Conservation (phyloP, 2,329 filamentous ascomycete genomes). For the Aspergillus ochraceoroseus region DNA sequence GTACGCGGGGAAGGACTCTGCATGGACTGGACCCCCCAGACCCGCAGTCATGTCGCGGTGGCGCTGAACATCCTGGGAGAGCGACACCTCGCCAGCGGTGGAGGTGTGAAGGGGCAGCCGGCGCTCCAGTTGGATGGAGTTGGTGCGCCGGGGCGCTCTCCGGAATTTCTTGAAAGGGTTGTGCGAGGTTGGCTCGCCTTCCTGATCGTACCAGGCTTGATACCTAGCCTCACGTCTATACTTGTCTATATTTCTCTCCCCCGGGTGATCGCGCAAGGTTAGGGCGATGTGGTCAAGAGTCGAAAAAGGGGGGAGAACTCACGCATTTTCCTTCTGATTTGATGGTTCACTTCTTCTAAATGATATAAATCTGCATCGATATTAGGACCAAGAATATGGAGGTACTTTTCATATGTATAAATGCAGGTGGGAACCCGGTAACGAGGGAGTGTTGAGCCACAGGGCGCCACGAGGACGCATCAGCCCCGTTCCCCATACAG, state of each 20-base stretch:
- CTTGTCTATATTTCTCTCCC: conserved; percentile 30
- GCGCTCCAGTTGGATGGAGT: conserved; percentile 32
- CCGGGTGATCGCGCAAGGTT: background rate
- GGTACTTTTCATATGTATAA: too few species aligned
- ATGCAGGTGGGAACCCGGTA: too few species aligned
- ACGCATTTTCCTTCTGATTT: background rate
- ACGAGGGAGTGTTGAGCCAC: too few species aligned
- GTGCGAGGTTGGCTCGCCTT: conserved; percentile 34
- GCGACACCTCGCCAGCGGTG: conserved; percentile 24
- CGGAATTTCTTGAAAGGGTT: conserved; percentile 44
- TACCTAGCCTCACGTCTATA: conserved; percentile 37
- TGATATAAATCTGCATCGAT: too few species aligned
- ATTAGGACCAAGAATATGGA: too few species aligned
- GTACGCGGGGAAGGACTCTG: conserved; percentile 26
- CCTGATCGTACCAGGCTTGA: conserved; percentile 42
- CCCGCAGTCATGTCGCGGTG: conserved; percentile 25
- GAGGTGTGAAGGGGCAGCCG: conserved; percentile 24
- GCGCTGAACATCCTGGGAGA: conserved; percentile 24
- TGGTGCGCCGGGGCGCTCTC: conserved; percentile 25
- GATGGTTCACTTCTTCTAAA: background rate
- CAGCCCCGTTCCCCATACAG: too few species aligned
- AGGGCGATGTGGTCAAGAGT: background rate
- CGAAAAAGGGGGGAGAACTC: background rate
- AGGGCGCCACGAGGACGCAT: too few species aligned
- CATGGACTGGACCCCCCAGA: conserved; percentile 23